These are phyloP conservation scores for Sclerotinia borealis DNA, from an alignment of 2,329 filamentous ascomycete species.

Conservation along the genomic window DNA sequence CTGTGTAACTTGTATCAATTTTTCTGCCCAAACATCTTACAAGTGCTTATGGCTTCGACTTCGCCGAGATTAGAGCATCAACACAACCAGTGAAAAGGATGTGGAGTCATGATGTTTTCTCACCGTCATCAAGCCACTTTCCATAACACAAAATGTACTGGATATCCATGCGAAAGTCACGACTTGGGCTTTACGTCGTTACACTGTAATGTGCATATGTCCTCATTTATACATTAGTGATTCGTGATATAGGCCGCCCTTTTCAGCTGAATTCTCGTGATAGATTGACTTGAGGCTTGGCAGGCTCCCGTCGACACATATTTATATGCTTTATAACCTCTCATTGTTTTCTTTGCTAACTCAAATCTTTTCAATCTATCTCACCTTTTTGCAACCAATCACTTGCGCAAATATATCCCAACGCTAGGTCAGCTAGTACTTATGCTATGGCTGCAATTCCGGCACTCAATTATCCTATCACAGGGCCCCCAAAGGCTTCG, in stretches of 20 bases:
- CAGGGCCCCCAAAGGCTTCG: constrained; percentile 17
- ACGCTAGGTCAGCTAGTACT: background rate
- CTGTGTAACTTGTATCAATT: background rate
- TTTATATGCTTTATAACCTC: background rate
- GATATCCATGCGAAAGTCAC: background rate
- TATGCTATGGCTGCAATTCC: constrained; percentile 11
- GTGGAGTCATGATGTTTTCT: background rate
- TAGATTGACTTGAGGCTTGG: background rate
- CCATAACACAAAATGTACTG: background rate
- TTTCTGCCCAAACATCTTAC: background rate
- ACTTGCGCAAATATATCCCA: background rate
- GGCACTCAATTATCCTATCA: constrained; percentile 22
- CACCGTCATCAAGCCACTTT: constrained; percentile 1
- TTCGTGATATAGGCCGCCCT: background rate
- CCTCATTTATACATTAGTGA: background rate
- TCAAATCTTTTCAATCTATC: constrained; percentile 9
- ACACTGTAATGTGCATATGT: background rate
- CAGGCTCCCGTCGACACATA: background rate
- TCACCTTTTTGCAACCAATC: background rate
- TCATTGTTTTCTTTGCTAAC: background rate
- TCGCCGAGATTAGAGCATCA: background rate
- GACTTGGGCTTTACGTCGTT: background rate
- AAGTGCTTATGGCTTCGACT: constrained; percentile 5
- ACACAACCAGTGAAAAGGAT: background rate
- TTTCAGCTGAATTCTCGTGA: constrained; percentile 6